Percentiles rank a stretch among this genome's conserved stretches.
phyloP scores from a whole-genome alignment of 441 rosid species.

The Theobroma grandiflorum region DNA sequence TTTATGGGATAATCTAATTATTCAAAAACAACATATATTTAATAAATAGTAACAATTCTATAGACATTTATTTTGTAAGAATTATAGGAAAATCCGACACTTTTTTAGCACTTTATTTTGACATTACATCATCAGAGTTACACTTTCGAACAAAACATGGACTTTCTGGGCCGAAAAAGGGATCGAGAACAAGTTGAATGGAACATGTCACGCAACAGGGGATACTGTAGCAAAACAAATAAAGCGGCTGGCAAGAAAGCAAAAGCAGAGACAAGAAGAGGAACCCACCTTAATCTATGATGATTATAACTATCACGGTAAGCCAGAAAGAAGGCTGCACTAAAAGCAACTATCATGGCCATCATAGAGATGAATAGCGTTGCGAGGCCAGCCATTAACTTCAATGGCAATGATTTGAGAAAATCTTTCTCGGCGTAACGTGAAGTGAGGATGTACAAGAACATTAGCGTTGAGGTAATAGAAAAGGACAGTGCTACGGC shows the following conservation, averaged over 20 bases:
- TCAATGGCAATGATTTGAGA: constrained; percentile 9
- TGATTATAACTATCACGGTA: background rate
- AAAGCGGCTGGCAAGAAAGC: background rate
- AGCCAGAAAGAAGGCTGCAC: constrained; percentile 17
- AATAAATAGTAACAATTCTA: too few species aligned
- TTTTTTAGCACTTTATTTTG: too few species aligned
- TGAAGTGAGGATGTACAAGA: constrained; percentile 31
- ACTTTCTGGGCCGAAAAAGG: too few species aligned
- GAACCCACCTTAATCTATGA: background rate
- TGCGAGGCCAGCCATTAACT: constrained; percentile 19
- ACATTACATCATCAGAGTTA: too few species aligned
- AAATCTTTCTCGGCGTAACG: constrained; percentile 29
- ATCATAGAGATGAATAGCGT: constrained; percentile 29
- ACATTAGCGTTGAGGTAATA: constrained; percentile 16
- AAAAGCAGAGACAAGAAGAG: background rate
- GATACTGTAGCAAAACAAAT: background rate
- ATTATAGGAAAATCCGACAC: too few species aligned
- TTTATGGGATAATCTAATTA: too few species aligned
- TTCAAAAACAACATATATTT: too few species aligned
- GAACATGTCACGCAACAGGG: background rate
- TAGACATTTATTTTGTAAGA: too few species aligned
- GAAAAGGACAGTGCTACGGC: constrained; percentile 12
- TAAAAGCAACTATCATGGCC: constrained; percentile 27
- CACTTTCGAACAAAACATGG: too few species aligned
- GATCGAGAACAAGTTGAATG: too few species aligned